phyloP scores from a whole-genome alignment of 2,329 filamentous ascomycete species.

The Calonectria pseudoreteaudii region DNA sequence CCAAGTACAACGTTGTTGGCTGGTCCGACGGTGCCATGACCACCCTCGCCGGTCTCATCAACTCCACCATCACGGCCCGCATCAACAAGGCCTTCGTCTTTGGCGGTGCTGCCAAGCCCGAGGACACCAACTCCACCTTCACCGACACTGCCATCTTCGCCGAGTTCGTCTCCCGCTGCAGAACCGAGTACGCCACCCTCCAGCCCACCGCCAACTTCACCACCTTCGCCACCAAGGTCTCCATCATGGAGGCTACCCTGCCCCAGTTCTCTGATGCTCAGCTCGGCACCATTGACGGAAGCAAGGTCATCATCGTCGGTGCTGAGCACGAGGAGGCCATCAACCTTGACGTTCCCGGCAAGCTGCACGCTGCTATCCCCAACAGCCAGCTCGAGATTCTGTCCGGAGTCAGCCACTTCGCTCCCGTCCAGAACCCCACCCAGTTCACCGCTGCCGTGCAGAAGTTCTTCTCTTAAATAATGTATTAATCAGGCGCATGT shows the following conservation, averaged over 20 bases:
- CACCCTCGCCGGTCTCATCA: conserved; percentile 50
- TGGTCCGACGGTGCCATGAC: conserved; percentile 57
- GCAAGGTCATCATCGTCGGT: conserved; percentile 45
- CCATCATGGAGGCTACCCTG: conserved; percentile 50
- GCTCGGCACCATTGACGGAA: conserved; percentile 44
- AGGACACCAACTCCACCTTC: conserved; percentile 52
- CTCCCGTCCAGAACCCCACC: conserved; percentile 54
- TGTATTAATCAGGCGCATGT: neutral
- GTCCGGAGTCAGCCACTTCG: conserved; percentile 56
- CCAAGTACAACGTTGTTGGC: conserved; percentile 50
- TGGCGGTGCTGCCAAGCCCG: conserved; percentile 46
- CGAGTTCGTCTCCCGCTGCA: conserved; percentile 50
- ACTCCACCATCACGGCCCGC: conserved; percentile 43
- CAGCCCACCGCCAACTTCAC: conserved; percentile 52
- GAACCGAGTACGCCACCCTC: conserved; percentile 49
- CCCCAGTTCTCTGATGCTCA: conserved; percentile 47
- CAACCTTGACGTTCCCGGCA: conserved; percentile 49
- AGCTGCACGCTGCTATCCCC: conserved; percentile 50
- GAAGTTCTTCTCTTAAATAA: conserved; percentile 36
- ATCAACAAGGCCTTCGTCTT: conserved; percentile 57
- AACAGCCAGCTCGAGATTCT: conserved; percentile 51
- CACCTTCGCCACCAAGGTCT: conserved; percentile 51
- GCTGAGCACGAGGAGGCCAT: conserved; percentile 54
- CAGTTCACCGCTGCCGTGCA: conserved; percentile 48
- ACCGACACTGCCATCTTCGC: conserved; percentile 47